Conservation (phyloP, 805 yeast genomes). For the Ogataea haglerorum region DNA sequence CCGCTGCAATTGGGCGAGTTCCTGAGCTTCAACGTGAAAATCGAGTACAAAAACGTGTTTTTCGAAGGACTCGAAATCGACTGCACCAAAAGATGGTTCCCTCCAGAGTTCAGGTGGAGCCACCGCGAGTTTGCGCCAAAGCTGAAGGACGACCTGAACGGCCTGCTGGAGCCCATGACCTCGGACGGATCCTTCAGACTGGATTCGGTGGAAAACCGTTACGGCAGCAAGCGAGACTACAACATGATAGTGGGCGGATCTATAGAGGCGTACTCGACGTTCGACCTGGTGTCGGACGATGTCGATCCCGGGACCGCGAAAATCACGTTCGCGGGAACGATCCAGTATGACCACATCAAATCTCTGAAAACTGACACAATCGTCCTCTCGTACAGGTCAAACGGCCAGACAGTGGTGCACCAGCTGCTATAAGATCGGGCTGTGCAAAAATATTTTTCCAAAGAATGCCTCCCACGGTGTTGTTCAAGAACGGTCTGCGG, state of each 20-base stretch:
- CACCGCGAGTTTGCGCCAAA: conserved; percentile 25
- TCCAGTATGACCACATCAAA: conserved; percentile 37
- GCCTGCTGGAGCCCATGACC: conserved; percentile 32
- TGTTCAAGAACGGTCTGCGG: conserved; percentile 12
- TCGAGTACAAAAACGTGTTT: conserved; percentile 29
- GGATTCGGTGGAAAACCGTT: conserved; percentile 25
- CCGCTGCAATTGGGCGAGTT: conserved; percentile 31
- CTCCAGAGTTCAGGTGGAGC: conserved; percentile 23
- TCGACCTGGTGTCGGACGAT: conserved; percentile 9
- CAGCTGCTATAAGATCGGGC: conserved; percentile 27
- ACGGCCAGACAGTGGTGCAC: conserved; percentile 28
- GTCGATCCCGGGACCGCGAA: conserved; percentile 29
- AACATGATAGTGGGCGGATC: conserved; percentile 31
- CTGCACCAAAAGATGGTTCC: conserved; percentile 29
- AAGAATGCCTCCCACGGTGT: conserved; percentile 5
- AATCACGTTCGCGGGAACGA: conserved; percentile 32
- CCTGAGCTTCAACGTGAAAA: conserved; percentile 28
- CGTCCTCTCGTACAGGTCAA: conserved; percentile 25
- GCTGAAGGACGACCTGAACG: conserved; percentile 27
- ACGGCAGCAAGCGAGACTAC: conserved; percentile 27
- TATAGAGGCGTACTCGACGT: conserved; percentile 20
- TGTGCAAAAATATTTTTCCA: conserved; percentile 1
- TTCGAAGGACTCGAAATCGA: conserved; percentile 34
- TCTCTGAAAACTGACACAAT: conserved; percentile 30
- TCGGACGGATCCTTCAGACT: conserved; percentile 19